Conservation (phyloP, 208 protist genomes). For the Angomonas deanei region DNA sequence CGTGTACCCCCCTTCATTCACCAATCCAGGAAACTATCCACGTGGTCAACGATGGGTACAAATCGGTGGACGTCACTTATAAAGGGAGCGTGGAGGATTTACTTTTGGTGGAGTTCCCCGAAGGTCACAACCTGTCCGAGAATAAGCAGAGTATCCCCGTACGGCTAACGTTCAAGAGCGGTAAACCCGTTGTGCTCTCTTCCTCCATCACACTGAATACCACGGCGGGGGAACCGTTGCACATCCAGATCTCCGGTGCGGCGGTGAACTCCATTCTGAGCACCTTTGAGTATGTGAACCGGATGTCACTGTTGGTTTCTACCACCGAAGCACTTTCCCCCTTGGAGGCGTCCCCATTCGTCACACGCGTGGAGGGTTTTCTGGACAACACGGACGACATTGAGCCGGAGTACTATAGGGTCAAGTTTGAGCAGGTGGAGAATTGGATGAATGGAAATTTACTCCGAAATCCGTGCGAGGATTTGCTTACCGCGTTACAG, state of each 20-base stretch:
- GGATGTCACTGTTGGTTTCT: neutral
- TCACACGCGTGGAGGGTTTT: neutral
- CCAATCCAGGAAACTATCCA: constrained; percentile 52
- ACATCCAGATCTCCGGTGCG: constrained; percentile 69
- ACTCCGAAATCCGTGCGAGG: constrained; percentile 43
- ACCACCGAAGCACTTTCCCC: neutral
- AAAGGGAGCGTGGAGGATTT: constrained; percentile 53
- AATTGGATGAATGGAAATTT: constrained; percentile 78
- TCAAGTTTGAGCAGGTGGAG: constrained; percentile 39
- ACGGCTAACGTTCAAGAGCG: constrained; percentile 57
- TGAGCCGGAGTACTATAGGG: constrained; percentile 14
- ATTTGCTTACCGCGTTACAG: constrained; percentile 56
- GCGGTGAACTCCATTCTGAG: constrained; percentile 89
- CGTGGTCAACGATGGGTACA: constrained; percentile 92
- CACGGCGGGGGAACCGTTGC: constrained; percentile 58
- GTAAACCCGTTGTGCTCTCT: constrained; percentile 73
- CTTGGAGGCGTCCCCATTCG: neutral
- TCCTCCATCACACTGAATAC: constrained; percentile 85
- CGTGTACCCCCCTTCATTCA: constrained; percentile 81
- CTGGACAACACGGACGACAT: constrained; percentile 18
- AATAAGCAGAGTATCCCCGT: constrained; percentile 30
- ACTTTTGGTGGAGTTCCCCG: constrained; percentile 75
- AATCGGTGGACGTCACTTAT: constrained; percentile 81
- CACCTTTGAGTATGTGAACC: constrained; percentile 24
- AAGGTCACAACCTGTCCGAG: constrained; percentile 33